Conservation (phyloP, 1,139 yeast genomes). For the Kodamaea anthophila region DNA sequence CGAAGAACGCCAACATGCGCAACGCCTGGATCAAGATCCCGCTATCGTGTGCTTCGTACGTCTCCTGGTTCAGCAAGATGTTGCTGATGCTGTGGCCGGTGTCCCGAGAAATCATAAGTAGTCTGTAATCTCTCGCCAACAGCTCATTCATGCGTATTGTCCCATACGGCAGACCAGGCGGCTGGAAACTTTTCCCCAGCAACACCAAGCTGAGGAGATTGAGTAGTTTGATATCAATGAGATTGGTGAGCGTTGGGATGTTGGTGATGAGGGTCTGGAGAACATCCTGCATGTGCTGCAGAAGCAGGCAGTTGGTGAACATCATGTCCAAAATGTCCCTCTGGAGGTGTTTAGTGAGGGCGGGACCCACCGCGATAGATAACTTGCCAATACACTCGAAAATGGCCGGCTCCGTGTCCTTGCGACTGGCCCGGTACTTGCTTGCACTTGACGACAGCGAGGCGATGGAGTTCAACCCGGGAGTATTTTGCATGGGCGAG, state of each 20-base stretch:
- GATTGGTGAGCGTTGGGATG: conserved; percentile 74
- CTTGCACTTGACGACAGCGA: conserved; percentile 34
- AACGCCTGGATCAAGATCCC: conserved; percentile 60
- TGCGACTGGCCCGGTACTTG: conserved; percentile 54
- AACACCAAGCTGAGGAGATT: conserved; percentile 72
- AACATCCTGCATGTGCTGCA: conserved; percentile 73
- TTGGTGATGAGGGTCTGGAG: conserved; percentile 59
- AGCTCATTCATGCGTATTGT: conserved; percentile 55
- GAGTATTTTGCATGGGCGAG: conserved; percentile 10
- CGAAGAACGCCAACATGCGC: conserved; percentile 67
- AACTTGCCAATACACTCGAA: conserved; percentile 85
- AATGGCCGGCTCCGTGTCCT: conserved; percentile 79
- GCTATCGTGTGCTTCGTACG: conserved; percentile 42
- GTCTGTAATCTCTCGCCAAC: conserved; percentile 72
- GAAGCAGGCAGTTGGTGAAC: conserved; percentile 71
- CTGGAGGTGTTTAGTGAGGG: conserved; percentile 81
- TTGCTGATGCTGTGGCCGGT: conserved; percentile 40
- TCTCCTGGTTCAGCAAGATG: conserved; percentile 32
- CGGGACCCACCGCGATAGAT: conserved; percentile 91
- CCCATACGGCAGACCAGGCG: conserved; percentile 87
- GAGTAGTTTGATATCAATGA: conserved; percentile 65
- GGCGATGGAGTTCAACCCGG: conserved; percentile 13
- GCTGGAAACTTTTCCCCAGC: conserved; percentile 74
- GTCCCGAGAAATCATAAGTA: conserved; percentile 65
- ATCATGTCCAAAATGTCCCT: conserved; percentile 75